phyloP scores from a whole-genome alignment of 345 rosid species.

The Syzygium jambos region DNA sequence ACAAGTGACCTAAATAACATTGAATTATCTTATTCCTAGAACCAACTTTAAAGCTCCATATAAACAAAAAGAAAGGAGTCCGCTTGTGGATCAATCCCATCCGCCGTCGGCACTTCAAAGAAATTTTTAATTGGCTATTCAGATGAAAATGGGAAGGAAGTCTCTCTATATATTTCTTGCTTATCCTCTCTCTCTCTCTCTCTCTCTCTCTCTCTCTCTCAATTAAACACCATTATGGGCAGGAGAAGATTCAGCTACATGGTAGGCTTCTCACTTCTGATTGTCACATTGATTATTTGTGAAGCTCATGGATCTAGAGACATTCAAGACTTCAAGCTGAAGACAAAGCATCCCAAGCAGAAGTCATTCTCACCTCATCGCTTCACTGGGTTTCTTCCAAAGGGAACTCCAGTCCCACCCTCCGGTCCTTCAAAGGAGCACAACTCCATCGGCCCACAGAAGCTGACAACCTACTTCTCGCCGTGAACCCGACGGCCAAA shows the following conservation, averaged over 20 bases:
- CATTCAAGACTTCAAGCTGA: constrained; percentile 11
- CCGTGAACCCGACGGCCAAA: not conserved
- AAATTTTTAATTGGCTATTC: not conserved
- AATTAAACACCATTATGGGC: not conserved
- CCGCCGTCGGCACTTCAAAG: constrained; percentile 8
- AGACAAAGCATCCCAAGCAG: constrained; percentile 7
- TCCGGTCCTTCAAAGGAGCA: constrained; percentile 72
- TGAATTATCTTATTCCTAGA: not conserved
- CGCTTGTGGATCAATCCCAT: not conserved
- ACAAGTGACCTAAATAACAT: not conserved
- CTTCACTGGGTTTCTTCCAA: constrained; percentile 43
- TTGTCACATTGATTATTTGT: not conserved
- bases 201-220: not conserved
- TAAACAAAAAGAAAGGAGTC: not conserved
- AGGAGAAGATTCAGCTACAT: not conserved
- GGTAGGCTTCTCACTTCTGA: not conserved
- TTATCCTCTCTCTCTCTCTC: not conserved
- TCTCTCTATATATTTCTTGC: not conserved
- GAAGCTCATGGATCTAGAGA: constrained; percentile 16
- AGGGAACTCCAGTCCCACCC: constrained; percentile 48
- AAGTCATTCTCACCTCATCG: constrained; percentile 7
- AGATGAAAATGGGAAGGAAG: not conserved
- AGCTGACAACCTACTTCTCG: not conserved
- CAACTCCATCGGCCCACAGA: constrained; percentile 30
- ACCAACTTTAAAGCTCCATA: not conserved